Evolutionary conservation across 208 protist genomes (phyloP).

Genomic region (Trypanosoma theileri): DNA sequence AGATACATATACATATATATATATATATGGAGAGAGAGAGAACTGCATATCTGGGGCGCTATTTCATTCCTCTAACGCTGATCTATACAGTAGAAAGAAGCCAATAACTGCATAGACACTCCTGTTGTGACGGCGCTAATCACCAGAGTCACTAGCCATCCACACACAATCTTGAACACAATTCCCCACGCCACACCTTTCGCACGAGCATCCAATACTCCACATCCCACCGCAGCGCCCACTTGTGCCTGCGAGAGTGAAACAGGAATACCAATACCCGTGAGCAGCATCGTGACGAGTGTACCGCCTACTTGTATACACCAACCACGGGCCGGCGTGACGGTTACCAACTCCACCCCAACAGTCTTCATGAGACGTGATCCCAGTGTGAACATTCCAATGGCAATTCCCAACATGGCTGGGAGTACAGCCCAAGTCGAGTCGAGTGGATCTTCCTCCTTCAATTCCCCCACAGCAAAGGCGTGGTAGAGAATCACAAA

Average conservation of each 20-base stretch:
- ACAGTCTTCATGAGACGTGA: conserved; percentile 84
- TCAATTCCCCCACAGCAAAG: conserved; percentile 68
- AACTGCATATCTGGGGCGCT: too few species aligned
- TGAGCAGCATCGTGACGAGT: conserved; percentile 80
- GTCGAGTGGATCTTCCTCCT: conserved; percentile 43
- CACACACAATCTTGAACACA: conserved; percentile 70
- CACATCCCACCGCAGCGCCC: conserved; percentile 77
- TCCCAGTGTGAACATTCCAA: conserved; percentile 79
- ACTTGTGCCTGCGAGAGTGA: conserved; percentile 82
- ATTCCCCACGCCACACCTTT: conserved; percentile 66
- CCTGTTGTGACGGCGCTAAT: conserved; percentile 70
- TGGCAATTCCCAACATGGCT: conserved; percentile 82
- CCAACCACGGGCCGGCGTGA: conserved; percentile 82
- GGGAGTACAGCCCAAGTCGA: conserved; percentile 69
- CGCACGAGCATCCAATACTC: conserved; percentile 61
- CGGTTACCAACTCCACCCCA: conserved; percentile 78
- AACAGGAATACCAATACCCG: conserved; percentile 79
- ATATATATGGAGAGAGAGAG: too few species aligned
- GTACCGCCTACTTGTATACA: conserved; percentile 81
- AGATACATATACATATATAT: background rate
- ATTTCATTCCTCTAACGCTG: background rate
- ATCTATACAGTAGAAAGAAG: conserved; percentile 22
- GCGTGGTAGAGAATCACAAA: conserved; percentile 82
- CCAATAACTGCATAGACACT: conserved; percentile 43
- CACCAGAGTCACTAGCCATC: conserved; percentile 76